A percentile compares a stretch with the other conserved stretches of the same genome.
phyloP scores from a whole-genome alignment of 2,329 filamentous ascomycete species.

The Spiromastix sp. region DNA sequence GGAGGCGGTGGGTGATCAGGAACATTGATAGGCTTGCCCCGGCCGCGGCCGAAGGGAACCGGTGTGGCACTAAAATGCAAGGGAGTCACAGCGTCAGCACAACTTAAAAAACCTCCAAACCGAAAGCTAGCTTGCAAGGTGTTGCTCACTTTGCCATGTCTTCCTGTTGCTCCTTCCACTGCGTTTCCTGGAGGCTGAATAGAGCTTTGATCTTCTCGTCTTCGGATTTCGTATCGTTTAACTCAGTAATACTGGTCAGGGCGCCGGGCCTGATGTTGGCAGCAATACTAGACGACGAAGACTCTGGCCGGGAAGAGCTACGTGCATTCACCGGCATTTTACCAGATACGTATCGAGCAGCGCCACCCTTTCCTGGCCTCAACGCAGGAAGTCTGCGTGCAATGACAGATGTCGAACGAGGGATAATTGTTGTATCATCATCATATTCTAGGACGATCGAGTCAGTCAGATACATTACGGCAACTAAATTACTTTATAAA shows the following conservation, averaged over 20 bases:
- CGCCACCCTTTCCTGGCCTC: constrained; percentile 77
- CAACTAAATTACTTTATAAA: too few relatives aligned
- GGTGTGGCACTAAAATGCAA: constrained; percentile 36
- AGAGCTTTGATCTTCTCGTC: constrained; percentile 90
- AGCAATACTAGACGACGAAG: constrained; percentile 30
- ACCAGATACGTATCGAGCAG: constrained; percentile 89
- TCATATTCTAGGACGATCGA: constrained; percentile 63
- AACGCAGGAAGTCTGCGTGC: constrained; percentile 75
- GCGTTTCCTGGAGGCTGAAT: constrained; percentile 78
- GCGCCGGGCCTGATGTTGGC: constrained; percentile 21
- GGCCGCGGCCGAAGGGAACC: constrained; percentile 30
- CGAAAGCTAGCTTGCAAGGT: too few relatives aligned
- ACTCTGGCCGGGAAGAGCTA: constrained; percentile 54
- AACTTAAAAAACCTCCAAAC: too few relatives aligned
- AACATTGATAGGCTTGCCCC: constrained; percentile 49
- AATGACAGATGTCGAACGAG: constrained; percentile 86
- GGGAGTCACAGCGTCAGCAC: too few relatives aligned
- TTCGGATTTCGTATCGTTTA: constrained; percentile 75
- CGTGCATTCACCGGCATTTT: constrained; percentile 88
- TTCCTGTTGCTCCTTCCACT: constrained; percentile 89
- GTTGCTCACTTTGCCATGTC: constrained; percentile 75
- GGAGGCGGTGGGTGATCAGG: constrained; percentile 88
- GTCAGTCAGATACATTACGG: too few relatives aligned
- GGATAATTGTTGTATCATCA: constrained; percentile 95
- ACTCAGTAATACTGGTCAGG: constrained; percentile 46